These are phyloP conservation scores for Cladorrhinum samala DNA, from an alignment of 495 filamentous ascomycete genomes.

Conservation along the genomic window DNA sequence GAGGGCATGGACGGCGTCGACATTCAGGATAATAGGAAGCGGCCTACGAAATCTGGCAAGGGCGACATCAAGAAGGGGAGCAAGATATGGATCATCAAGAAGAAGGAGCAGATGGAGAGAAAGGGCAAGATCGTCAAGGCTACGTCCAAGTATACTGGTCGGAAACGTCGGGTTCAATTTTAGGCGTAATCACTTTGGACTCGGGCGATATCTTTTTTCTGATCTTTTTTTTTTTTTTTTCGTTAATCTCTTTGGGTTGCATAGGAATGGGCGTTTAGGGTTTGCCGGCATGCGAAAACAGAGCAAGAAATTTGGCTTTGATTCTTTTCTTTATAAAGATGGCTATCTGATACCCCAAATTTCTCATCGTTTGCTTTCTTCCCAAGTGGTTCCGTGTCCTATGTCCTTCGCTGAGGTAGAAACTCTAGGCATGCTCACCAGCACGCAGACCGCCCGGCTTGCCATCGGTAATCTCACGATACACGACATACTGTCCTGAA, in stretches of 20 bases:
- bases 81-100: constrained; percentile 84
- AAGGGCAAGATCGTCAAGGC: constrained; percentile 93
- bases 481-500: constrained; percentile 27
- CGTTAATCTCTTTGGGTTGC: too few relatives aligned
- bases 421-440: constrained; percentile 69
- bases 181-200: too few relatives aligned
- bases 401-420: constrained; percentile 17
- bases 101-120: constrained; percentile 91
- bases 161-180: constrained; percentile 62
- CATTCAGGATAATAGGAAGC: constrained; percentile 64
- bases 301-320: neutral
- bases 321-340: neutral
- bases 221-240: neutral
- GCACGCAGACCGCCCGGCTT: constrained; percentile 63
- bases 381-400: neutral
- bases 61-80: constrained; percentile 65
- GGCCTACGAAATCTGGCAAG: constrained; percentile 39
- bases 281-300: constrained; percentile 17
- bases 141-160: constrained; percentile 85
- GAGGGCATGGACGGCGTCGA: constrained; percentile 83
- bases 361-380: neutral
- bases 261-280: constrained; percentile 11
- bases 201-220: too few relatives aligned
- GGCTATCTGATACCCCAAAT: neutral
- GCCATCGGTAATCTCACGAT: constrained; percentile 32